Conservation (phyloP, 179 eudicot species). For the Sideroxylon spinosum region DNA sequence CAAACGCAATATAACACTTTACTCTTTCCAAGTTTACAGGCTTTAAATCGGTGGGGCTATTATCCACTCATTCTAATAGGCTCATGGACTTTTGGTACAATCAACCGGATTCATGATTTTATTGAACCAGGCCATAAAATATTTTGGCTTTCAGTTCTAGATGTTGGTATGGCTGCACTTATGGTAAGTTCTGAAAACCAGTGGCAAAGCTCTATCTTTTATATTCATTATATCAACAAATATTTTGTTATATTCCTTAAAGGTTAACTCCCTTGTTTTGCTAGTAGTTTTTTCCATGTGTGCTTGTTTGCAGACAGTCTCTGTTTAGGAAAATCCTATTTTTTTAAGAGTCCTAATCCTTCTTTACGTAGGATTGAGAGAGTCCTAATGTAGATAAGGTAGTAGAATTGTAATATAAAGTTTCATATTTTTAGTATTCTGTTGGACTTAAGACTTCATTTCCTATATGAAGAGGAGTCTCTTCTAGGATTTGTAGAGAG, state of each 20-base stretch:
- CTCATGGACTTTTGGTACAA: slow-evolving; percentile 94
- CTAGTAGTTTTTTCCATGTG: neutral
- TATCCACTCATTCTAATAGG: slow-evolving; percentile 96
- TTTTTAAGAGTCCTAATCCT: too few relatives aligned
- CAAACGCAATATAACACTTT: neutral
- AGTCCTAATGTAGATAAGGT: too few relatives aligned
- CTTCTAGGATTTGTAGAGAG: too few relatives aligned
- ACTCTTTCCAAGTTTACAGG: slow-evolving; percentile 40
- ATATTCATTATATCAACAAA: neutral
- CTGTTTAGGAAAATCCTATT: too few relatives aligned
- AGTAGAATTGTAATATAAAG: too few relatives aligned
- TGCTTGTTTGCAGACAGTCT: neutral
- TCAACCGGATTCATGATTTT: slow-evolving; percentile 89
- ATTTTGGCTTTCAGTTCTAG: slow-evolving; percentile 92
- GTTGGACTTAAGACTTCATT: too few relatives aligned
- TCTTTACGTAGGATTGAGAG: too few relatives aligned
- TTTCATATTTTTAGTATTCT: too few relatives aligned
- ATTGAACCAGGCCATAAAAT: slow-evolving; percentile 87
- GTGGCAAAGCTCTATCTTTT: neutral
- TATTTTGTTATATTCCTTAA: neutral
- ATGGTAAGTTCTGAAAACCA: slow-evolving; percentile 51
- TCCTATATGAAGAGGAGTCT: too few relatives aligned
- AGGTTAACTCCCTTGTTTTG: neutral
- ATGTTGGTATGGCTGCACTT: slow-evolving; percentile 92
- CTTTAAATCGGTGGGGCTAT: slow-evolving; percentile 92